phyloP scores from a whole-genome alignment of 129 eudicot species.

The Rutidosis leptorrhynchoides region DNA sequence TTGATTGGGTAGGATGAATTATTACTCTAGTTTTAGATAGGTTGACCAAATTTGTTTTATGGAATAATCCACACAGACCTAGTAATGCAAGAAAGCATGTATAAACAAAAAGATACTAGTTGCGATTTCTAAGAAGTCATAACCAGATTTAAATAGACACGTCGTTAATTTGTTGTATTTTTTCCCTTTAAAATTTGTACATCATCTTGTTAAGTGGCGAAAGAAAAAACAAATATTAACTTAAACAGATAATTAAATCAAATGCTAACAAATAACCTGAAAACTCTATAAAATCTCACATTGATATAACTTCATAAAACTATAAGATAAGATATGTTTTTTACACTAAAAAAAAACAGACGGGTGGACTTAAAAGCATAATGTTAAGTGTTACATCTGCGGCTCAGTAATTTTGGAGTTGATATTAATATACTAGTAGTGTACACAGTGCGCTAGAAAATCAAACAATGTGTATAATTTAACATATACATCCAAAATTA shows the following conservation, averaged over 20 bases:
- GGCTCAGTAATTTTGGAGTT: background rate
- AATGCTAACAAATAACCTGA: background rate
- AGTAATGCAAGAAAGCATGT: too few species aligned
- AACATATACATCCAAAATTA: too few species aligned
- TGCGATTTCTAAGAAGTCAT: too few species aligned
- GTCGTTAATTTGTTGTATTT: background rate
- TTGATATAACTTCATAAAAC: too few species aligned
- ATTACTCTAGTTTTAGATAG: too few species aligned
- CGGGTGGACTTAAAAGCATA: background rate
- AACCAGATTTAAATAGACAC: background rate
- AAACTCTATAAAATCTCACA: background rate
- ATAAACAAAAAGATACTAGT: too few species aligned
- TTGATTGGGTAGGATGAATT: too few species aligned
- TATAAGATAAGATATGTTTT: background rate
- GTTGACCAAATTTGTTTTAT: too few species aligned
- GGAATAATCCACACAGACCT: too few species aligned
- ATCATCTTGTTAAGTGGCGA: background rate
- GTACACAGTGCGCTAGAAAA: background rate
- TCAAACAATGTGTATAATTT: too few species aligned
- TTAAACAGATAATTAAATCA: too few species aligned
- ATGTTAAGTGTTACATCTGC: background rate
- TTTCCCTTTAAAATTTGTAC: background rate
- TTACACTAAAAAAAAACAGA: too few species aligned
- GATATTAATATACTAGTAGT: background rate
- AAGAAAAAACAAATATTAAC: background rate